Base-by-base conservation (phyloP, 306 rosid species). In the Datisca glomerata region DNA sequence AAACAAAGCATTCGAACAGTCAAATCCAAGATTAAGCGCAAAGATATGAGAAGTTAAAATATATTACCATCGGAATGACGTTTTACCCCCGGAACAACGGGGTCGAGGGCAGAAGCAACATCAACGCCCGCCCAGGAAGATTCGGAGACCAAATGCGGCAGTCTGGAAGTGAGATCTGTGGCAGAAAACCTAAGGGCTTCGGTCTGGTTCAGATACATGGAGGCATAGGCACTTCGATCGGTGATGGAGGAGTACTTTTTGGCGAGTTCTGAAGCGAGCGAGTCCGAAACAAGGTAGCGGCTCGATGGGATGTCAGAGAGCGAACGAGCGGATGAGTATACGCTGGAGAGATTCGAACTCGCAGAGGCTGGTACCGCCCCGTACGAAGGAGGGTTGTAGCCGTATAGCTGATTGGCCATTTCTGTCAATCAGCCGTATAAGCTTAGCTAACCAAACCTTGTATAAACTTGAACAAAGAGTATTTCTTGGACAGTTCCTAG, bases 31-130 rank as follows among this genome's bases (percentile, higher is more conserved):
- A n/a, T n/a, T n/a, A n/a, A 40, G 5, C 12, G 12, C 5, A 21
- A 48, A 37, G n/a, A 47, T 21, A 19, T 5, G 42, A 13, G 44
- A 19, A 19, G 15, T 13, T 9, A 14, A 12, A 12, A 20, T 10
- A 19, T 41, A 7, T 42, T 49, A 87, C 97, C 87, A 47, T 83
- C 93, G 16, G 82, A 55, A 28, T 93, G 38, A 66, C 94, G 97
- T 58, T 87, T 83, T 13, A 71, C 12, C 47, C 65, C 76, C 28
- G 69, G 35, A 37, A 45, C 50, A 41, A 34, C 22, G 18, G 64
- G 50, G 45, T 79, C 93, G 17, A 53, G 45, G 38, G 65, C 55
- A 12, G 75, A 62, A 4, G 55, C 60, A 12, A 28, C 59, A 32
- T 55, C 57, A 23, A 76, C 49, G 23, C 52, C 44, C 13, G 70